These are phyloP conservation scores for Ganoderma multipileum DNA, from an alignment of 1,284 basidiomycete species.

Conservation along the genomic window DNA sequence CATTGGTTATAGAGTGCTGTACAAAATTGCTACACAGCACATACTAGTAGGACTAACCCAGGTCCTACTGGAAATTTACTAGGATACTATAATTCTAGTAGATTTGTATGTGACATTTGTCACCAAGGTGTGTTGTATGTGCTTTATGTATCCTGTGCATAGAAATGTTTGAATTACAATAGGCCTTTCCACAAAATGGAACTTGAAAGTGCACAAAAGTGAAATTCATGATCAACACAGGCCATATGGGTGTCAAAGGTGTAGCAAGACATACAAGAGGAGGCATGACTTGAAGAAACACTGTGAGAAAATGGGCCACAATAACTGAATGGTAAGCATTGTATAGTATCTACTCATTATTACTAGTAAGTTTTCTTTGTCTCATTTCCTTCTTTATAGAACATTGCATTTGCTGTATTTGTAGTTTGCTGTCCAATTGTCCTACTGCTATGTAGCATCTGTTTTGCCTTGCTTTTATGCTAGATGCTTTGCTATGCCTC, in stretches of 20 bases:
- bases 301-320: not conserved
- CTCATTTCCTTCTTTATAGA: not conserved
- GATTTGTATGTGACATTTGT: not conserved
- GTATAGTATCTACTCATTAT: not conserved
- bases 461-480: not conserved
- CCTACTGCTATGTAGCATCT: not conserved
- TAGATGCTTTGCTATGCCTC: not conserved
- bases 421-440: not conserved
- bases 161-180: too few relatives aligned
- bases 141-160: not conserved
- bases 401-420: not conserved
- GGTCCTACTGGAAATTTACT: not conserved
- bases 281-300: constrained; percentile 1
- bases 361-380: not conserved
- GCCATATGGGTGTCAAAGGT: not conserved
- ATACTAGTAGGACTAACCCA: not conserved
- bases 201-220: not conserved
- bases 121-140: not conserved
- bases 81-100: not conserved
- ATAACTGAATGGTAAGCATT: not conserved
- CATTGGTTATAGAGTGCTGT: constrained; percentile 7
- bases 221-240: not conserved
- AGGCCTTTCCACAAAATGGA: constrained; percentile 4
- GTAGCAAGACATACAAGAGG: constrained; percentile 3
- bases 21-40: constrained; percentile 9